Percentiles rank a stretch among this genome's conserved stretches.
Evolutionary conservation across 805 yeast genomes (phyloP).

Genomic region (Lipomyces kockii): DNA sequence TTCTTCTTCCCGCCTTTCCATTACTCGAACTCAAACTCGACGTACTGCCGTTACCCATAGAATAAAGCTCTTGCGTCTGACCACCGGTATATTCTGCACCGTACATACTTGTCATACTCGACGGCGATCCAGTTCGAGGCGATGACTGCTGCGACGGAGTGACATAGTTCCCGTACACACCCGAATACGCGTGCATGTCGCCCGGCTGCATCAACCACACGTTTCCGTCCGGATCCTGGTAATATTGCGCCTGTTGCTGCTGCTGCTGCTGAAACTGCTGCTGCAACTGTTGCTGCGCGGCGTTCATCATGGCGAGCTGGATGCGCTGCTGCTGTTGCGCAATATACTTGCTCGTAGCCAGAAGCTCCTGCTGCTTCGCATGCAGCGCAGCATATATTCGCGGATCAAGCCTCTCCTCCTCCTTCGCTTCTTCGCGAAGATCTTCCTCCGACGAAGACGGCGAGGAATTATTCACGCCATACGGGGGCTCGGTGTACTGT

Average conservation of each 20-base stretch:
- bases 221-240: conserved; percentile 30
- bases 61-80: conserved; percentile 1
- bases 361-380: conserved; percentile 45
- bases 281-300: conserved; percentile 34
- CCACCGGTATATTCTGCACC: background rate
- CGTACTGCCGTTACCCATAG: conserved; percentile 11
- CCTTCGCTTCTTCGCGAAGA: background rate
- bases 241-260: conserved; percentile 15
- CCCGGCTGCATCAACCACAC: conserved; percentile 17
- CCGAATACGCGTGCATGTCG: conserved; percentile 5
- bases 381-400: conserved; percentile 43
- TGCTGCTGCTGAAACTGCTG: conserved; percentile 16
- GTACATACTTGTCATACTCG: background rate
- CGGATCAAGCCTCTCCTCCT: conserved; percentile 29
- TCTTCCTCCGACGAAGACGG: conserved; percentile 12
- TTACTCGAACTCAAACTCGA: conserved; percentile 4
- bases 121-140: conserved; percentile 21
- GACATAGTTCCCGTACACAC: background rate
- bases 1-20: background rate
- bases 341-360: conserved; percentile 43
- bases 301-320: conserved; percentile 41
- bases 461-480: conserved; percentile 8
- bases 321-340: conserved; percentile 46
- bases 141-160: background rate
- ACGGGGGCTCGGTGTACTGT: background rate